phyloP scores from a whole-genome alignment of 2,329 filamentous ascomycete genomes.

The Nigrograna mackinnonii region DNA sequence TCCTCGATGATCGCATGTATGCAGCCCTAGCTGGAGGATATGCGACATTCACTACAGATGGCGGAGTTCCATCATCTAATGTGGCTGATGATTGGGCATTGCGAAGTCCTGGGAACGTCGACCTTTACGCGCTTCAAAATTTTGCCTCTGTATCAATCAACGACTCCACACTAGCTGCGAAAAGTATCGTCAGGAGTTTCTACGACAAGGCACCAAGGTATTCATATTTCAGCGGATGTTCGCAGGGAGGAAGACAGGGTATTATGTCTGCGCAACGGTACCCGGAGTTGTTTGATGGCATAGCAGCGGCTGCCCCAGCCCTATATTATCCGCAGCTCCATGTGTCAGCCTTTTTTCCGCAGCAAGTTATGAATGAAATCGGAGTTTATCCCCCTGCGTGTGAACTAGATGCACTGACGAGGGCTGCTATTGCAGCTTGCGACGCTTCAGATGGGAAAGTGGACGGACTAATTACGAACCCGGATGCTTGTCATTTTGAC shows the following conservation, averaged over 20 bases:
- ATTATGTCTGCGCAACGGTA: conserved; percentile 34
- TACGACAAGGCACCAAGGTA: conserved; percentile 31
- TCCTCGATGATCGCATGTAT: conserved; percentile 14
- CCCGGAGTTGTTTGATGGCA: conserved; percentile 32
- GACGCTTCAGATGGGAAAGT: neutral
- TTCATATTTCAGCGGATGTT: conserved; percentile 40
- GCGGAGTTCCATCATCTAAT: conserved; percentile 13
- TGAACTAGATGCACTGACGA: conserved; percentile 13
- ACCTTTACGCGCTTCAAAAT: conserved; percentile 32
- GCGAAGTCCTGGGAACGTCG: conserved; percentile 23
- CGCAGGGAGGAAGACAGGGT: conserved; percentile 37
- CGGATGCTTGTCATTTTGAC: neutral
- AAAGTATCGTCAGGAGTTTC: conserved; percentile 22
- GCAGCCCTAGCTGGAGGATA: conserved; percentile 24
- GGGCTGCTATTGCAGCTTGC: conserved; percentile 14
- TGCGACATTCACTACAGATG: conserved; percentile 25
- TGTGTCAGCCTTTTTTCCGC: conserved; percentile 9
- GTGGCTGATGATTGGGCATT: conserved; percentile 17
- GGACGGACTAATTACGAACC: neutral
- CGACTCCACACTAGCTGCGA: conserved; percentile 23
- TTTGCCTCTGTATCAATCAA: conserved; percentile 36
- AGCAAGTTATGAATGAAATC: conserved; percentile 24
- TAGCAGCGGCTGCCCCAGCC: conserved; percentile 31
- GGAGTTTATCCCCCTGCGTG: conserved; percentile 17
- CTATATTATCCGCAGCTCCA: conserved; percentile 21